A percentile compares a stretch with the other conserved stretches of the same genome.
phyloP scores from a whole-genome alignment of 495 filamentous ascomycete species.

The Xylaria acuta region DNA sequence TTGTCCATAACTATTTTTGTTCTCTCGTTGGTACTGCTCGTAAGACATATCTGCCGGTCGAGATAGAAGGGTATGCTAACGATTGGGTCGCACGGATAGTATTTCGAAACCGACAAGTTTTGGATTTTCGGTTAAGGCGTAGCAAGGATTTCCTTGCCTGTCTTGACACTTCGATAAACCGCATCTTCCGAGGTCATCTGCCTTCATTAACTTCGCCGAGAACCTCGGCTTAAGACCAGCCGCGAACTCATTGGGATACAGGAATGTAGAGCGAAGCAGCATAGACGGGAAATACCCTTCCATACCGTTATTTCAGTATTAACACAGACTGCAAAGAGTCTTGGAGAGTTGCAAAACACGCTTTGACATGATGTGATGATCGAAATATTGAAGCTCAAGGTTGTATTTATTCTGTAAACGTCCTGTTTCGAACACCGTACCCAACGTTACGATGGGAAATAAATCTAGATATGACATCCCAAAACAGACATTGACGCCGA shows the following conservation, averaged over 20 bases:
- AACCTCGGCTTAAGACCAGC: neutral
- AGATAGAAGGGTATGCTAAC: conserved; percentile 27
- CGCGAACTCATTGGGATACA: conserved; percentile 22
- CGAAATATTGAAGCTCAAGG: neutral
- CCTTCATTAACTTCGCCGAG: neutral
- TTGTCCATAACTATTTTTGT: conserved; percentile 31
- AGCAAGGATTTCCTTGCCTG: neutral
- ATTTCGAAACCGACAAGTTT: conserved; percentile 58
- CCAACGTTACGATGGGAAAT: neutral
- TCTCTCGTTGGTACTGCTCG: neutral
- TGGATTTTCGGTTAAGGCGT: conserved; percentile 57
- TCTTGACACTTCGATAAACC: conserved; percentile 8
- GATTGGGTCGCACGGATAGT: conserved; percentile 38
- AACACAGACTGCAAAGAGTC: neutral
- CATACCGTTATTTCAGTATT: conserved; percentile 2
- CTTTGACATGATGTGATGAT: neutral
- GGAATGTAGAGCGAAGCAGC: conserved; percentile 23
- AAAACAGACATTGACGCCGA: conserved; percentile 18
- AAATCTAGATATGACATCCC: neutral
- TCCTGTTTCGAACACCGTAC: neutral
- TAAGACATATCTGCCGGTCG: neutral
- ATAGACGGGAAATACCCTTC: conserved; percentile 25
- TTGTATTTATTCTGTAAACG: neutral
- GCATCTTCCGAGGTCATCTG: neutral
- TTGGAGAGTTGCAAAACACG: neutral